phyloP scores from a whole-genome alignment of 2,329 filamentous ascomycete genomes.

The Neopestalotiopsis sp. region DNA sequence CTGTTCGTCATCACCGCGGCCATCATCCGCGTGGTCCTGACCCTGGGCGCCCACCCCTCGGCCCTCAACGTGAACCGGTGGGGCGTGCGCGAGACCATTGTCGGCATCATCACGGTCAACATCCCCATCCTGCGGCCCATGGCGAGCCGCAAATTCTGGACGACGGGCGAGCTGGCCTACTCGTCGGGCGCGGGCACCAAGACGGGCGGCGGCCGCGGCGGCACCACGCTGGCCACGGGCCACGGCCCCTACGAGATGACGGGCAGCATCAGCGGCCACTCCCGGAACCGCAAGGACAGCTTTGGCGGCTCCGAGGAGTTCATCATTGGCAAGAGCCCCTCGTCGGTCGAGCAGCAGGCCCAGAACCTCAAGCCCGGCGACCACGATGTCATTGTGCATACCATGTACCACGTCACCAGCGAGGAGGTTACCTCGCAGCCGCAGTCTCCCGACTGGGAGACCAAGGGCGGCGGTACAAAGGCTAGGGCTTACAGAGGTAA shows the following conservation, averaged over 20 bases:
- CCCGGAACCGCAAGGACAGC: slow-evolving; percentile 8
- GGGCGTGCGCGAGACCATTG: slow-evolving; percentile 42
- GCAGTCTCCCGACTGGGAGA: neutral
- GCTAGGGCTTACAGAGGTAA: neutral
- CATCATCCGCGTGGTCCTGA: slow-evolving; percentile 38
- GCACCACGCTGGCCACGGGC: neutral
- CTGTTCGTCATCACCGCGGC: slow-evolving; percentile 42
- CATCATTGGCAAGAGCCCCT: slow-evolving; percentile 15
- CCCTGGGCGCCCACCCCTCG: slow-evolving; percentile 33
- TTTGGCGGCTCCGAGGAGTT: slow-evolving; percentile 18
- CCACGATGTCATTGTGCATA: slow-evolving; percentile 5
- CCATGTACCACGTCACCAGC: slow-evolving; percentile 2
- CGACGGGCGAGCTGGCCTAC: neutral
- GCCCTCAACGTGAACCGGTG: slow-evolving; percentile 42
- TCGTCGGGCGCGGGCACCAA: slow-evolving; percentile 16
- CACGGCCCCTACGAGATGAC: slow-evolving; percentile 21
- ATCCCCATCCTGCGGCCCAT: slow-evolving; percentile 39
- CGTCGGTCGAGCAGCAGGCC: neutral
- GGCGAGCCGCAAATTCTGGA: slow-evolving; percentile 36
- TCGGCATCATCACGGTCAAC: slow-evolving; percentile 43
- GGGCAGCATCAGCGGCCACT: slow-evolving; percentile 8
- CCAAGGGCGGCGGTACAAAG: slow-evolving; percentile 1
- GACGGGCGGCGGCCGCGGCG: neutral
- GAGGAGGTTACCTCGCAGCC: slow-evolving; percentile 1
- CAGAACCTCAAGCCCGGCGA: neutral